Conservation (phyloP, 352 stramenopile genomes). For the Globisporangium barbulae region DNA sequence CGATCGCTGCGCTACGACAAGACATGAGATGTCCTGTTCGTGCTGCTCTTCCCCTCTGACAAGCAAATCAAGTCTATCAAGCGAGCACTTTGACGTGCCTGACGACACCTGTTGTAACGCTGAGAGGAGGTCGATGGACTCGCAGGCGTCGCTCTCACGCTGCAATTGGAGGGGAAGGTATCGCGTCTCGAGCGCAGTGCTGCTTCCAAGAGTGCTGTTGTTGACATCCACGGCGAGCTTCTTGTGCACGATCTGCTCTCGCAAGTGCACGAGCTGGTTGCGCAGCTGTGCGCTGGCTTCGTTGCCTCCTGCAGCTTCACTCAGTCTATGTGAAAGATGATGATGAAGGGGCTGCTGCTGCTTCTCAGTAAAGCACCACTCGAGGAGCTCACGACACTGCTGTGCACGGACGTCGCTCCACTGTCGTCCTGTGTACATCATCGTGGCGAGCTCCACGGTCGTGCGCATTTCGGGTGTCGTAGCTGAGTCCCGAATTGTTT, state of each 20-base stretch:
- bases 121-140: not conserved
- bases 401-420: conserved; percentile 14
- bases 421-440: conserved; percentile 35
- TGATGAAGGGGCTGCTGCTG: not conserved
- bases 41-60: not conserved
- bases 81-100: not conserved
- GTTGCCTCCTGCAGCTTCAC: not conserved
- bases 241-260: conserved; percentile 18
- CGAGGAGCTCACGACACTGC: conserved; percentile 36
- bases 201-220: not conserved
- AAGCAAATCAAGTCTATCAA: no score
- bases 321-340: not conserved
- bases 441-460: conserved; percentile 23
- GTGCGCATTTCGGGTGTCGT: conserved; percentile 17
- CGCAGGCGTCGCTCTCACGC: not conserved
- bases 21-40: not conserved
- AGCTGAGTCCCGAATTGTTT: not conserved
- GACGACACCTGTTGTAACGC: not conserved
- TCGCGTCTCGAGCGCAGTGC: not conserved
- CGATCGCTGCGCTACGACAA: conserved; percentile 19
- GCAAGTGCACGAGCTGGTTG: conserved; percentile 20
- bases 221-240: conserved; percentile 13
- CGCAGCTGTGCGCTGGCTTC: conserved; percentile 6
- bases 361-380: conserved; percentile 24
- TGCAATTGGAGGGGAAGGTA: conserved; percentile 12